A percentile compares a stretch with the other conserved stretches of the same genome.
Conservation (phyloP, 2,329 filamentous ascomycete genomes). For the Colletotrichum gloeosporioides region DNA sequence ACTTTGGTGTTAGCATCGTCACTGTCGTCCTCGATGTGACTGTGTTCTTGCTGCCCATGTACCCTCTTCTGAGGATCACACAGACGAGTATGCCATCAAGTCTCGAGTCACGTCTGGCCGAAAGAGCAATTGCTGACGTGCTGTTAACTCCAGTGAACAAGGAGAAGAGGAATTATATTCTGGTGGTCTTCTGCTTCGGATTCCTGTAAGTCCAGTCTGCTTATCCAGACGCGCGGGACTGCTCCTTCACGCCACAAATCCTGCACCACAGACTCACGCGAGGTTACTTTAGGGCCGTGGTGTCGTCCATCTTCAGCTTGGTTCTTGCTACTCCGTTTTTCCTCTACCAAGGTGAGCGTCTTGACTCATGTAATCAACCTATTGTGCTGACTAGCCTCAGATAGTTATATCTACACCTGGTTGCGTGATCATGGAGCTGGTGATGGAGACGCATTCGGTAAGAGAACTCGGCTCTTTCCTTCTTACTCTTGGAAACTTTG, state of each 20-base stretch:
- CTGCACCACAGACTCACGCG: background rate
- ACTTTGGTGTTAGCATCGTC: background rate
- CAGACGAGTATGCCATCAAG: background rate
- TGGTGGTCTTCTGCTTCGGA: background rate
- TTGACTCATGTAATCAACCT: fast-evolving
- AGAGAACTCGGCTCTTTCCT: background rate
- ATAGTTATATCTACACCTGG: background rate
- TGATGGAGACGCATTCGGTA: constrained; percentile 1
- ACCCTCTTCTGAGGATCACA: background rate
- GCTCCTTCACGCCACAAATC: background rate
- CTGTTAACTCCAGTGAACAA: background rate
- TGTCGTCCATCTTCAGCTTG: background rate
- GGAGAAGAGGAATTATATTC: background rate
- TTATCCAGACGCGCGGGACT: no score
- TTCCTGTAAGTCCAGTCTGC: background rate
- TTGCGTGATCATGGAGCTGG: background rate
- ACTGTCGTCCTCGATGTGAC: background rate
- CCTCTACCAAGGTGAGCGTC: background rate
- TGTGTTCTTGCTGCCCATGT: constrained; percentile 2
- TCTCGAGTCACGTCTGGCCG: background rate
- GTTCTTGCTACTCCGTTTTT: background rate
- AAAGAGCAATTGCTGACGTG: background rate
- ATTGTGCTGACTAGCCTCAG: background rate
- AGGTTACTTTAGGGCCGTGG: background rate
- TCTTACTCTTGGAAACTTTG: background rate